Evolutionary conservation across 805 yeast species (phyloP).

Genomic region (Sporopachydermia quercuum): DNA sequence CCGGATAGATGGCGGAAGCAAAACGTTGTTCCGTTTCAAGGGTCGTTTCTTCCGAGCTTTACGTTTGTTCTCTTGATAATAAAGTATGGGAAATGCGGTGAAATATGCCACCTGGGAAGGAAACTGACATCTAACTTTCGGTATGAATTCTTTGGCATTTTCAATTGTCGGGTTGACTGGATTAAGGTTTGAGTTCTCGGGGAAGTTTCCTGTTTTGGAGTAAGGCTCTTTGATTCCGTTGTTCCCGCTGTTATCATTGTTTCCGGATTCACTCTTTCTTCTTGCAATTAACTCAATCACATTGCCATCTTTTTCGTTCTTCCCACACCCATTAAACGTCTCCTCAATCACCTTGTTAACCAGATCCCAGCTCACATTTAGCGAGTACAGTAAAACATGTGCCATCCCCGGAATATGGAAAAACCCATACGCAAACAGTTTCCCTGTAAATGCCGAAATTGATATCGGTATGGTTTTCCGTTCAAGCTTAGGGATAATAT

Average conservation of each 20-base stretch:
- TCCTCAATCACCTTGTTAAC: conserved; percentile 12
- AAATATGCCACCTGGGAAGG: neutral
- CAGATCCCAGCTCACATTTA: conserved; percentile 14
- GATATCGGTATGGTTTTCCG: conserved; percentile 39
- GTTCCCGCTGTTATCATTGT: neutral
- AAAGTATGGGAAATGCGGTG: neutral
- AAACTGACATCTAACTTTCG: neutral
- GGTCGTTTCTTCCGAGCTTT: neutral
- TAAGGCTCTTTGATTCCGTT: too few relatives aligned
- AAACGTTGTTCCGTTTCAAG: neutral
- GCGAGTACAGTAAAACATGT: conserved; percentile 19
- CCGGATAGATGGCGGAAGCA: neutral
- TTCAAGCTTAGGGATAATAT: conserved; percentile 32
- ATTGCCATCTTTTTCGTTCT: too few relatives aligned
- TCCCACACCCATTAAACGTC: too few relatives aligned
- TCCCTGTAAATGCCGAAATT: conserved; percentile 52
- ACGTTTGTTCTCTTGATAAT: neutral
- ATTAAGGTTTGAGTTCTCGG: too few relatives aligned
- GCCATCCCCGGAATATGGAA: conserved; percentile 41
- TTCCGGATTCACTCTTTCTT: too few relatives aligned
- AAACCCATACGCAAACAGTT: conserved; percentile 50
- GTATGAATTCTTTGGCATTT: neutral
- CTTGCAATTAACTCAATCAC: too few relatives aligned
- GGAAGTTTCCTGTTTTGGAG: too few relatives aligned
- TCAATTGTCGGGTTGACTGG: too few relatives aligned